Evolutionary conservation across 805 yeast species (phyloP).

Genomic region (Kodamaea hsintzibuensis): DNA sequence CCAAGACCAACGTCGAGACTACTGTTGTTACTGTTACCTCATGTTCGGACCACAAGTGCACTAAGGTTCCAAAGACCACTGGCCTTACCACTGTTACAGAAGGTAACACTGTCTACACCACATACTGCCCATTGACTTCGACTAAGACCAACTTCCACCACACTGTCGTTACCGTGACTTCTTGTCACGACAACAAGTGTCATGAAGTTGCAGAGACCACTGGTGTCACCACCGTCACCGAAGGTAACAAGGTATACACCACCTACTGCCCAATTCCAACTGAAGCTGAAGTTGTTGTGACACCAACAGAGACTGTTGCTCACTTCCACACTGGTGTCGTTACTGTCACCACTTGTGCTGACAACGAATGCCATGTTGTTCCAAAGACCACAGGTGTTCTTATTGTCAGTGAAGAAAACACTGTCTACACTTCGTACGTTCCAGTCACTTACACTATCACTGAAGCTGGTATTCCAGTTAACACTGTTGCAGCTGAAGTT

Average conservation of each 20-base stretch:
- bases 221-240: constrained; percentile 30
- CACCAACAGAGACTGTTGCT: constrained; percentile 17
- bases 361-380: constrained; percentile 24
- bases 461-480: constrained; percentile 12
- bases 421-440: constrained; percentile 36
- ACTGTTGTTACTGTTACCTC: constrained; percentile 35
- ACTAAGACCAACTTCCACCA: constrained; percentile 20
- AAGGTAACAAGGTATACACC: constrained; percentile 39
- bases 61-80: constrained; percentile 25
- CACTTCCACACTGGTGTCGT: constrained; percentile 26
- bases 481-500: constrained; percentile 13
- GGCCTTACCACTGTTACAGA: constrained; percentile 37
- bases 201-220: constrained; percentile 19
- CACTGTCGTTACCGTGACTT: constrained; percentile 35
- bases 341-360: constrained; percentile 40
- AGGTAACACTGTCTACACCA: constrained; percentile 31
- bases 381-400: constrained; percentile 15
- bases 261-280: constrained; percentile 33
- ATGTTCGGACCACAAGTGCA: constrained; percentile 32
- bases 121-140: constrained; percentile 30
- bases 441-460: constrained; percentile 19
- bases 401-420: constrained; percentile 30
- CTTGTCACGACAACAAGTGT: constrained; percentile 34
- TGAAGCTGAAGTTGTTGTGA: constrained; percentile 21
- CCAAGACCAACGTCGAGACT: constrained; percentile 20